Evolutionary conservation across 1,139 yeast species (phyloP).

Genomic region (Saccharomyces hybrid): DNA sequence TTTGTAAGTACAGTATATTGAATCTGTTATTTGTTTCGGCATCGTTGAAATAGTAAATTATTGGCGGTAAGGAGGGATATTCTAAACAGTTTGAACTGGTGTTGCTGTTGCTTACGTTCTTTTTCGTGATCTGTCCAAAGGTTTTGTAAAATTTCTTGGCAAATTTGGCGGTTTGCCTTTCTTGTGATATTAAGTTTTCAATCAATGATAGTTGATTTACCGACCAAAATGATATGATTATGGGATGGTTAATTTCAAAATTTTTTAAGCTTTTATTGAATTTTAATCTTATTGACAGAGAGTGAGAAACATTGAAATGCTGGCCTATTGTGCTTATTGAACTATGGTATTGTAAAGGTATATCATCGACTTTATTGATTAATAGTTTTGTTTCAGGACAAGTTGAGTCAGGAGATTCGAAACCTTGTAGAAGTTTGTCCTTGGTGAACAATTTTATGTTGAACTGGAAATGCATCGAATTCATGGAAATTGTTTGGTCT

Average conservation of each 20-base stretch:
- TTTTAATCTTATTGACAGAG: slow-evolving; percentile 43
- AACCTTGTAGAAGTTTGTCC: slow-evolving; percentile 24
- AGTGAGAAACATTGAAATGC: slow-evolving; percentile 48
- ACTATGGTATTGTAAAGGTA: slow-evolving; percentile 35
- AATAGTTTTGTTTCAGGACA: slow-evolving; percentile 15
- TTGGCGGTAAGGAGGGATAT: slow-evolving; percentile 33
- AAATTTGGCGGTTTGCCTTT: slow-evolving; percentile 41
- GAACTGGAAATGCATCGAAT: slow-evolving; percentile 20
- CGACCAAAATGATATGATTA: slow-evolving; percentile 50
- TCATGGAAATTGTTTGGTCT: slow-evolving; percentile 22
- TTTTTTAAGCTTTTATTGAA: slow-evolving; percentile 41
- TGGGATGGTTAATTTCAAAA: slow-evolving; percentile 43
- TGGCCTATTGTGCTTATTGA: slow-evolving; percentile 43
- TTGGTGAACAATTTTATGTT: slow-evolving; percentile 24
- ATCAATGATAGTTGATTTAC: slow-evolving; percentile 38
- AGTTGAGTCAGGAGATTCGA: slow-evolving; percentile 14
- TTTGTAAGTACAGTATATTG: slow-evolving; percentile 6
- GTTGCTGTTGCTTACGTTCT: slow-evolving; percentile 20
- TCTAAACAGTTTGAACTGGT: slow-evolving; percentile 18
- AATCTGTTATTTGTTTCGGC: slow-evolving; percentile 16
- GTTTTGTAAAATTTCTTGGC: slow-evolving; percentile 28
- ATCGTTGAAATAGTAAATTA: slow-evolving; percentile 17
- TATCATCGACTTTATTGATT: slow-evolving; percentile 19
- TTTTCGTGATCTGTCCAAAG: slow-evolving; percentile 27
- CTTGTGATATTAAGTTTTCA: slow-evolving; percentile 46